Conservation (phyloP, 768 basidiomycete genomes). For the Suillus variegatus region DNA sequence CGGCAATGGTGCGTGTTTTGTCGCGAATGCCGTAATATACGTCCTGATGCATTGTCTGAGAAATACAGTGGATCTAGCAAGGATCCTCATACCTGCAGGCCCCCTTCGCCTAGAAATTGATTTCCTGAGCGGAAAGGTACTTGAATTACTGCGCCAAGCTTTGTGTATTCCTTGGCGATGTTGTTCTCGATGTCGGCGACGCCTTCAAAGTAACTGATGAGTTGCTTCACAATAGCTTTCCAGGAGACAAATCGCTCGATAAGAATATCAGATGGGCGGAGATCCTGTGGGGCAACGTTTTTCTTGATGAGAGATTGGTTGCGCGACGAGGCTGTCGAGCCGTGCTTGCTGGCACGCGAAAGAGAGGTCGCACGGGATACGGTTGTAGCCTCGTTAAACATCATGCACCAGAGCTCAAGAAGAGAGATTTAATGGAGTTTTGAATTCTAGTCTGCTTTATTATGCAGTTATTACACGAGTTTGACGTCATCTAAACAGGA, state of each 20-base stretch:
- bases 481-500: slow-evolving; percentile 10
- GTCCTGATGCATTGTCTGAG: slow-evolving; percentile 50
- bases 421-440: background rate
- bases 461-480: background rate
- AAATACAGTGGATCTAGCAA: background rate
- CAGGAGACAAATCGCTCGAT: slow-evolving; percentile 93
- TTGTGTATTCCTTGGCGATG: slow-evolving; percentile 88
- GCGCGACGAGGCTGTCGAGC: slow-evolving; percentile 69
- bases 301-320: slow-evolving; percentile 92
- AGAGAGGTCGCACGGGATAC: slow-evolving; percentile 73
- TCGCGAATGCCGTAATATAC: slow-evolving; percentile 92
- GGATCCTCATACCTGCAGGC: slow-evolving; percentile 65
- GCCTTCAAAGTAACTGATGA: slow-evolving; percentile 88
- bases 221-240: slow-evolving; percentile 96
- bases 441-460: background rate
- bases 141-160: slow-evolving; percentile 94
- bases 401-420: slow-evolving; percentile 3
- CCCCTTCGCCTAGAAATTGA: slow-evolving; percentile 98
- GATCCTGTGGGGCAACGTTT: slow-evolving; percentile 87
- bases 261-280: slow-evolving; percentile 92
- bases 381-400: slow-evolving; percentile 47
- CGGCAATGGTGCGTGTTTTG: slow-evolving; percentile 90
- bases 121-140: slow-evolving; percentile 95
- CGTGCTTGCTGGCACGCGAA: slow-evolving; percentile 62
- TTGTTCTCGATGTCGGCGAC: slow-evolving; percentile 93